Percentiles rank a stretch among this genome's conserved stretches.
Conservation (phyloP, 768 basidiomycete species). For the Cubamyces sp. region DNA sequence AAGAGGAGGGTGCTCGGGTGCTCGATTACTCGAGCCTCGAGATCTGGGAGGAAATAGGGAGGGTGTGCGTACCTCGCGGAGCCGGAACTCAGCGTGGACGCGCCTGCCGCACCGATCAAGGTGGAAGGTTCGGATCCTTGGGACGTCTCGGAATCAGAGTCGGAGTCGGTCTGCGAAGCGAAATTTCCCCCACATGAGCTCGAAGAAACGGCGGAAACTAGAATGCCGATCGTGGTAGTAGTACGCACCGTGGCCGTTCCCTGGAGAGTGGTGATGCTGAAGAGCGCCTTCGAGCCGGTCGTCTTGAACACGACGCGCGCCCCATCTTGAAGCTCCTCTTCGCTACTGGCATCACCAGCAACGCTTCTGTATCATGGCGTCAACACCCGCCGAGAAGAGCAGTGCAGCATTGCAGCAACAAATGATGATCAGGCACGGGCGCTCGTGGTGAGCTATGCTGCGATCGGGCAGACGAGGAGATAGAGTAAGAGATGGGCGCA, state of each 20-base stretch:
- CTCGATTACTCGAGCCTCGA: not conserved
- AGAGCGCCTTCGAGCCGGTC: slow-evolving; percentile 5
- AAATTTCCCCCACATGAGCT: not conserved
- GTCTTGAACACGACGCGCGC: slow-evolving; percentile 16
- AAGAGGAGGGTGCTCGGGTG: not conserved
- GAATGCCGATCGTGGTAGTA: too few species aligned
- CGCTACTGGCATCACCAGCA: not conserved
- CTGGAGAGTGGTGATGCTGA: slow-evolving; percentile 10
- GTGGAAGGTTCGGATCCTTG: slow-evolving; percentile 26
- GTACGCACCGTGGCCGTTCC: slow-evolving; percentile 4
- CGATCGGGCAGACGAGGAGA: slow-evolving; percentile 1
- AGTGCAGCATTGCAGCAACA: slow-evolving; percentile 14
- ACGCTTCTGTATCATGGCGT: slow-evolving; percentile 6
- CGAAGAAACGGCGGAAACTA: too few species aligned
- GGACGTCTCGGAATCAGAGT: slow-evolving; percentile 17
- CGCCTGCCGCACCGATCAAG: slow-evolving; percentile 42
- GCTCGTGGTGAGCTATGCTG: slow-evolving; percentile 7
- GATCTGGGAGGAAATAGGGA: not conserved
- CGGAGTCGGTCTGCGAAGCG: slow-evolving; percentile 39
- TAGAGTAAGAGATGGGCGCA: not conserved
- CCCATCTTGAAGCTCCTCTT: not conserved
- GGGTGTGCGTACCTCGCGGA: slow-evolving; percentile 18
- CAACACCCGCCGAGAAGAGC: not conserved
- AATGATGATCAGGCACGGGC: slow-evolving; percentile 18
- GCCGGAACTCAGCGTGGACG: slow-evolving; percentile 21